phyloP scores from a whole-genome alignment of 75 land plant genomes.

The Picea glauca region DNA sequence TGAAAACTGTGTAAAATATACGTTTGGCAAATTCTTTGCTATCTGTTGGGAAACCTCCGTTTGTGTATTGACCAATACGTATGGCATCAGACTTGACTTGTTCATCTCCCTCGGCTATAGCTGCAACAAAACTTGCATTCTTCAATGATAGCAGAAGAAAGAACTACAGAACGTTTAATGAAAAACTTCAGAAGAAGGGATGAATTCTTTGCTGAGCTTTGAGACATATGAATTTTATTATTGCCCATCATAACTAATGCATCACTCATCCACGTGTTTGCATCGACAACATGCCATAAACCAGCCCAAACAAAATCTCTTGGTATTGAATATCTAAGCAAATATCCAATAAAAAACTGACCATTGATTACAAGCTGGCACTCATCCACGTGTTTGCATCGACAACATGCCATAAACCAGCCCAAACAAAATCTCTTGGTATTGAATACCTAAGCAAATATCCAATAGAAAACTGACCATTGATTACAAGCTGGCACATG shows the following conservation, averaged over 20 bases:
- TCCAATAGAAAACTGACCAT: constrained; percentile 48
- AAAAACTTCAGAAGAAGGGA: background rate
- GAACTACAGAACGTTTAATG: background rate
- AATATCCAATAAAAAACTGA: constrained; percentile 14
- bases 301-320: background rate
- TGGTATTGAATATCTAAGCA: background rate
- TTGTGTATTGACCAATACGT: constrained; percentile 76
- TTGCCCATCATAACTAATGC: background rate
- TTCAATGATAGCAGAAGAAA: background rate
- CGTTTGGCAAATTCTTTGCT: constrained; percentile 92
- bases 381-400: constrained; percentile 10
- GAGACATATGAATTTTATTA: background rate
- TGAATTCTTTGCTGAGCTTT: background rate
- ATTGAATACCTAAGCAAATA: background rate
- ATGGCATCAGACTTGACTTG: constrained; percentile 88
- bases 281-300: background rate
- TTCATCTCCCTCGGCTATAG: constrained; percentile 72
- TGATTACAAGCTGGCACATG: constrained; percentile 97
- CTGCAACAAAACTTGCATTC: constrained; percentile 35
- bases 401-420: background rate
- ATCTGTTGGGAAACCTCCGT: constrained; percentile 73
- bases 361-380: constrained; percentile 97
- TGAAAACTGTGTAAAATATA: constrained; percentile 82
- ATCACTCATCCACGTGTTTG: background rate
- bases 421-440: background rate